Conservation (phyloP, 495 filamentous ascomycete genomes). For the Trichocladium antarcticum region DNA sequence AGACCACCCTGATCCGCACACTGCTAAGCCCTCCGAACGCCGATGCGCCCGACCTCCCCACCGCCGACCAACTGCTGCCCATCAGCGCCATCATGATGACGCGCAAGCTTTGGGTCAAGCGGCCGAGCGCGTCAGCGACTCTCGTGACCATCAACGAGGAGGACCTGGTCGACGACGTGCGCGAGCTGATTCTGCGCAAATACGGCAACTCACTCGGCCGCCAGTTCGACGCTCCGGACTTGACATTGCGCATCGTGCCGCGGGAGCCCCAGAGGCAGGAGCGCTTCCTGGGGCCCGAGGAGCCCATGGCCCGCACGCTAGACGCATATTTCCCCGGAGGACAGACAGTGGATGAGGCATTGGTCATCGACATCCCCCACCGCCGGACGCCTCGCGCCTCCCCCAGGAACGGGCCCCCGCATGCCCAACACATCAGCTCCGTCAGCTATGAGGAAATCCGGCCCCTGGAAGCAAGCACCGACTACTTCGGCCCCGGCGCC, state of each 20-base stretch:
- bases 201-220: slow-evolving; percentile 86
- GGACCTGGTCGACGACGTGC: slow-evolving; percentile 87
- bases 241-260: slow-evolving; percentile 75
- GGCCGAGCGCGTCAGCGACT: slow-evolving; percentile 74
- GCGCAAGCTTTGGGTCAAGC: slow-evolving; percentile 89
- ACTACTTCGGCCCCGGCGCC: slow-evolving; percentile 88
- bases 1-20: slow-evolving; percentile 38
- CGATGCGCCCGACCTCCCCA: slow-evolving; percentile 22
- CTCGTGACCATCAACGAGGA: slow-evolving; percentile 75
- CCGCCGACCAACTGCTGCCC: slow-evolving; percentile 27
- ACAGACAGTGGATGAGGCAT: slow-evolving; percentile 79
- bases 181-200: slow-evolving; percentile 84
- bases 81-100: slow-evolving; percentile 47
- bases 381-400: slow-evolving; percentile 79
- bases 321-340: slow-evolving; percentile 84
- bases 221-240: slow-evolving; percentile 80
- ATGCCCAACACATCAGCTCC: slow-evolving; percentile 31
- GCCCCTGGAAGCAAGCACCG: slow-evolving; percentile 61
- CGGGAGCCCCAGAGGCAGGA: slow-evolving; percentile 69
- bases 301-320: slow-evolving; percentile 63
- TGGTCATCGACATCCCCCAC: slow-evolving; percentile 76
- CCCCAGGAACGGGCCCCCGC: slow-evolving; percentile 44
- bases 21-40: slow-evolving; percentile 30
- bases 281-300: slow-evolving; percentile 71
- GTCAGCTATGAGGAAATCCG: slow-evolving; percentile 53